Base-by-base conservation (phyloP, 176 grass and related monocot genomes). In the Phoenix roebelenii region DNA sequence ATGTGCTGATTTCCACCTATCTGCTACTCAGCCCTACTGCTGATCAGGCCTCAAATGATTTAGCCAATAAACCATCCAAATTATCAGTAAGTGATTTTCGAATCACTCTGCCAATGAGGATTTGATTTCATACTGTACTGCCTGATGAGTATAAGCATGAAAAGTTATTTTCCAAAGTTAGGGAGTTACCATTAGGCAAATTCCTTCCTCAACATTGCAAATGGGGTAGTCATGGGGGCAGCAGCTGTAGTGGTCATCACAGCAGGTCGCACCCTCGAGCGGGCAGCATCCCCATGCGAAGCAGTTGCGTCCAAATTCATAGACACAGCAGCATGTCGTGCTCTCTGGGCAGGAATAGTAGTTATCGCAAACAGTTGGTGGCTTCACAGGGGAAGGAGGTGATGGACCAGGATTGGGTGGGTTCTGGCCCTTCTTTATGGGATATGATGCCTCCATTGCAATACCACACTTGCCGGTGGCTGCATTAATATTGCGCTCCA, bases 291-390 rank as follows among this genome's bases (percentile, higher is more conserved):
- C 80, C 74, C 74, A 83, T 22, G 65, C 65, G 19, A 49, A 74
- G 69, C 80, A 83, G 26, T 59, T 54, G 15, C 16, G 3, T 10
- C 74, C 58, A 6, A 60, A 74, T 24, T 71, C 35, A 64, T 54
- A 78, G 70, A 83, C 60, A 50, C 80, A 83, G 61, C 80, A 83
- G 56, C 80, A 83, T 15, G 80, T 83, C 57, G 60, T 66, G 49
- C 63, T 60, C 30, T 65, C 54, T 3, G 63, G 74, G 58, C 80
- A 83, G 16, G 63, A 67, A 22, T 78, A 78, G 9, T 49, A 53
- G 16, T 58, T 32, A 24, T 83, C 74, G 25, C 80, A 83, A 0
- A 83, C 58, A 5, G 55, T 77, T 0, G 69, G 67, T 1, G 80
- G 68, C 44, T 55, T 48, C 23, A 67, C 51, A 4, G 80, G 68